A percentile compares a stretch with the other conserved stretches of the same genome.
Evolutionary conservation across 176 grass and related monocot genomes (phyloP).

Genomic region (Coix lacrymajobi): DNA sequence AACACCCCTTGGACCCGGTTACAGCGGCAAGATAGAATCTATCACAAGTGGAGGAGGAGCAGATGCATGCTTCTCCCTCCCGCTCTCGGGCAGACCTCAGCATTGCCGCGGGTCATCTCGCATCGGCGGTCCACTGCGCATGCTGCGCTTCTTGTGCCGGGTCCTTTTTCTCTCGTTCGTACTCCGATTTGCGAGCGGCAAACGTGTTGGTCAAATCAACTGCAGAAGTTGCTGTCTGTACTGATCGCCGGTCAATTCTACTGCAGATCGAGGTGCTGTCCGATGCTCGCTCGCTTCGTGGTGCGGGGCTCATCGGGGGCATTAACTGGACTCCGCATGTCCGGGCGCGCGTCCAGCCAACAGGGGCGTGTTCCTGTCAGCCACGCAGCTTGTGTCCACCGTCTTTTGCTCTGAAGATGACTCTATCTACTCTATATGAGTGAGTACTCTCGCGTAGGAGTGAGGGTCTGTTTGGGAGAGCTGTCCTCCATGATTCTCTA

Average conservation of each 20-base stretch:
- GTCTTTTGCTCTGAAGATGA: too few relatives aligned
- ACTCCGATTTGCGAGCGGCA: neutral
- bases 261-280: conserved; percentile 19
- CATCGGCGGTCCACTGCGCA: neutral
- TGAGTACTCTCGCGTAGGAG: too few relatives aligned
- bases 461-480: too few relatives aligned
- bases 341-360: neutral
- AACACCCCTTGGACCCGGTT: neutral
- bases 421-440: neutral
- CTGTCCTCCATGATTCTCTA: too few relatives aligned
- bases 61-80: neutral
- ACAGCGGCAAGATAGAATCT: neutral
- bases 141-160: neutral
- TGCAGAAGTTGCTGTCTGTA: conserved; percentile 4
- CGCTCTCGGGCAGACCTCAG: too few relatives aligned
- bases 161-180: conserved; percentile 15
- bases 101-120: neutral
- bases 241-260: neutral
- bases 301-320: neutral
- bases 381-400: too few relatives aligned
- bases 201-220: conserved; percentile 23
- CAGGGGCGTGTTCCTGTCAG: neutral
- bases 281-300: neutral
- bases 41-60: neutral
- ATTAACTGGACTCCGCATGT: neutral